Conservation (phyloP, 306 rosid species). For the Lagenaria siceraria region DNA sequence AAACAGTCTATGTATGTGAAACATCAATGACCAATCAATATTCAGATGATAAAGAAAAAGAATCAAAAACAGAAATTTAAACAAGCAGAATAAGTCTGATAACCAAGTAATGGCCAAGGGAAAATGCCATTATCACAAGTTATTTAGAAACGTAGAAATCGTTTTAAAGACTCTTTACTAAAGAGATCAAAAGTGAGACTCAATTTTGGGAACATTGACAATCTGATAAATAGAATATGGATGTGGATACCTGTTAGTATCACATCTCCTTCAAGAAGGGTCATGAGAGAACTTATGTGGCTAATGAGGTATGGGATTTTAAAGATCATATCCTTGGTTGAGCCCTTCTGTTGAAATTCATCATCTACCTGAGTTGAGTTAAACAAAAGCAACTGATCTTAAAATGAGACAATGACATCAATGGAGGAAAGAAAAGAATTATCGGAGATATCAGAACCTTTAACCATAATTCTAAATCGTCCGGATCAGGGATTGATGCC, state of each 20-base stretch:
- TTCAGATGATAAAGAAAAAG: background rate
- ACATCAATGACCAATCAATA: background rate
- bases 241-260: conserved; percentile 59
- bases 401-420: conserved; percentile 7
- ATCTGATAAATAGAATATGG: background rate
- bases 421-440: background rate
- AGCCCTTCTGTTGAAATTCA: conserved; percentile 80
- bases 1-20: background rate
- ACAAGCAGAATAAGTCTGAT: background rate
- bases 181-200: background rate
- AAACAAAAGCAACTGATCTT: conserved; percentile 5
- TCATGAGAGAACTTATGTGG: conserved; percentile 70
- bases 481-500: conserved; percentile 62
- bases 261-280: conserved; percentile 93
- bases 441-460: conserved; percentile 39
- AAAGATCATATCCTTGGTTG: conserved; percentile 91
- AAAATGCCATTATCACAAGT: background rate
- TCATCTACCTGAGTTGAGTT: conserved; percentile 57
- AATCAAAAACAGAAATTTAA: background rate
- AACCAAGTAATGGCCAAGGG: background rate
- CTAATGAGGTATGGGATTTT: conserved; percentile 86
- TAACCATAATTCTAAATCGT: conserved; percentile 73
- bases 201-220: background rate
- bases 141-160: background rate
- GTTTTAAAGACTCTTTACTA: too few relatives aligned